Evolutionary conservation across 768 basidiomycete species (phyloP).

Genomic region (Hericium rajendrae): DNA sequence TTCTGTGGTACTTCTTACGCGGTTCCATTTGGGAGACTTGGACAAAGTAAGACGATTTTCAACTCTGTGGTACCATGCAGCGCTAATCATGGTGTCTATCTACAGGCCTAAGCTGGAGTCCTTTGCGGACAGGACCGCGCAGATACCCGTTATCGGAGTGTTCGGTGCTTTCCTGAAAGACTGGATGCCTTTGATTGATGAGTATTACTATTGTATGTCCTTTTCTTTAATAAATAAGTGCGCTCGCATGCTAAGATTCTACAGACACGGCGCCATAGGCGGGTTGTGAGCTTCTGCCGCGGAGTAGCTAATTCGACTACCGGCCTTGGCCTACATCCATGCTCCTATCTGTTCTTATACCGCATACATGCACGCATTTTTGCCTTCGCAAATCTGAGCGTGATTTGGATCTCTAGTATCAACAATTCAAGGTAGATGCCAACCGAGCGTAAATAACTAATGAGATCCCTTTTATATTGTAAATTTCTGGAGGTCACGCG

Average conservation of each 20-base stretch:
- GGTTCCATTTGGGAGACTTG: constrained; percentile 79
- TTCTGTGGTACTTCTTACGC: constrained; percentile 78
- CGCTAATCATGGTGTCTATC: not conserved
- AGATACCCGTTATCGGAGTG: constrained; percentile 56
- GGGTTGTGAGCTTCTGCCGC: too few relatives aligned
- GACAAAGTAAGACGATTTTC: constrained; percentile 42
- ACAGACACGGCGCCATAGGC: not conserved
- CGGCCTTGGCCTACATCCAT: too few relatives aligned
- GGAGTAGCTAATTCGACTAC: too few relatives aligned
- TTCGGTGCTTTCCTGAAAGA: constrained; percentile 65
- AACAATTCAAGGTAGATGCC: too few relatives aligned
- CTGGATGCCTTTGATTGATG: constrained; percentile 84
- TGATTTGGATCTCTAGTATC: too few relatives aligned
- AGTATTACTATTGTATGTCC: constrained; percentile 82
- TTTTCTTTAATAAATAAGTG: not conserved
- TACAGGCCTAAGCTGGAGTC: constrained; percentile 68
- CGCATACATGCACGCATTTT: too few relatives aligned
- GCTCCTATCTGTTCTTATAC: too few relatives aligned
- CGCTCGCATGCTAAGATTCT: not conserved
- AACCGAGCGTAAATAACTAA: too few relatives aligned
- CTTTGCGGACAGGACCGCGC: constrained; percentile 44
- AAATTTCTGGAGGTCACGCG: too few relatives aligned
- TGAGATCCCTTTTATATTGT: too few relatives aligned
- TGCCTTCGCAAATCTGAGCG: too few relatives aligned
- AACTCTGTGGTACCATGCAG: not conserved